Evolutionary conservation across 2,329 filamentous ascomycete genomes (phyloP), one percentile per base, ranked within the genome.

Genomic region (Penicillium sp.): DNA sequence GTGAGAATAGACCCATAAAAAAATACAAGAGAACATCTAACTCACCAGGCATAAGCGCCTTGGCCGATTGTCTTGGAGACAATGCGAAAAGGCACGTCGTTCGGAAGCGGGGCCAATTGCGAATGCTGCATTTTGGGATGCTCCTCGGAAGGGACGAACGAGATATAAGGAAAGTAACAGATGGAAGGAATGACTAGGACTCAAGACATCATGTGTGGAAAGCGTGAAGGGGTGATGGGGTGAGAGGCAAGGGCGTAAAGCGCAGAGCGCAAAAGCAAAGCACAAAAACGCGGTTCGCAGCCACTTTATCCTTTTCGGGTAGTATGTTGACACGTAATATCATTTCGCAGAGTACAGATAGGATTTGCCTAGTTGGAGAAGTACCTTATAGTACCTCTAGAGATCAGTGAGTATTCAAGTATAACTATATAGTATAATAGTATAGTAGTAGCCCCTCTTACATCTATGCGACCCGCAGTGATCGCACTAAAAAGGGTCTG

Each of bases 21-120:
- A 16, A 29, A 24, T 10, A 32, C 23, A 36, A 44, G 23, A 46
- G 42, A 20, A 34, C 43, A 13, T 26, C 27, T 48, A 34, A 46
- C 59, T 52, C 73, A 96, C 91, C 89, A 97, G 67, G 93, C 93
- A 78, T 98, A 98, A 59, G 93, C 93, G 60, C 93, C 93, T 66
- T 89, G 86, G 46, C 93, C 93, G 60, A 98, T 95, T 11, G 93
- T 98, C 69, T 93, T 93, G 50, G 93, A 97, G 61, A 98, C 80
- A 63, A 98, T 85, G 55, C 91, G 84, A 69, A 98, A 98, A 42
- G 93, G 93, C 40, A 98, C 77, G 63, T 95, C 82, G 52, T 61
- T 64, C 20, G 93, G 93, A 41, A 97, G 75, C 56, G 91, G 89
- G 64, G 89, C 89, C 58, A 90, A 74, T 73, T 98, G 93, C 57